Evolutionary conservation across 208 protist genomes (phyloP), one percentile per base, ranked within the genome.

Genomic region (Strigomonas galati): DNA sequence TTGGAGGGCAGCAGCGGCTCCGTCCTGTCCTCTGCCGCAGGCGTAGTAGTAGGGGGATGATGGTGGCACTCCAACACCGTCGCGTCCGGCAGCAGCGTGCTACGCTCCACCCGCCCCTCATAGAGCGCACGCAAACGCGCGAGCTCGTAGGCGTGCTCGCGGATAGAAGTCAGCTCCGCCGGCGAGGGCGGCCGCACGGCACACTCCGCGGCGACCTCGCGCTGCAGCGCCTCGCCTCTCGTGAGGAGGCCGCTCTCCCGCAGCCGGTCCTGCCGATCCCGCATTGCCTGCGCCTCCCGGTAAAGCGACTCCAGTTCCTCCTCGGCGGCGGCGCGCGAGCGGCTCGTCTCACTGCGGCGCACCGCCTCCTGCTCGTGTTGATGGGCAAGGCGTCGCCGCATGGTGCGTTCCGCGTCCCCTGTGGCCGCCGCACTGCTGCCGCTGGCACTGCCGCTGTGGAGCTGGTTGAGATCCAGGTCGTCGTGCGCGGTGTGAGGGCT

Each of bases 101-200:
- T 24, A 30, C n/a, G 10, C 24, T 26, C 37, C 4, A 3, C 1
- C 15, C 14, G 7, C 27, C 37, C 49, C 1, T 54, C 43, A 60
- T 64, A 44, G 26, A 43, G 1, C 40, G 12, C 59, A 0, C 61
- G 71, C 6, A 76, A 53, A 30, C 37, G 62, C 26, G 54, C 60
- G 26, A 76, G 53, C 26, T 76, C 49, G 3, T 55, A 26, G 12
- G 65, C 71, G 49, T 76, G 71, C 0, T 28, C 35, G 5, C 61
- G 71, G 31, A 76, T 69, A 5, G 72, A 35, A 0, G 21, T 1
- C 9, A 72, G 56, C 66, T 67, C 72, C 2, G n/a, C 35, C 9
- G 23, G 30, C 9, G 28, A 43, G 32, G 9, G 27, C 48, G 21
- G 9, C 7, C 6, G 30, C 44, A 49, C 44, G 9, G 44, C 44